Base-by-base conservation (phyloP, 208 protist genomes). In the Leishmania arabica region DNA sequence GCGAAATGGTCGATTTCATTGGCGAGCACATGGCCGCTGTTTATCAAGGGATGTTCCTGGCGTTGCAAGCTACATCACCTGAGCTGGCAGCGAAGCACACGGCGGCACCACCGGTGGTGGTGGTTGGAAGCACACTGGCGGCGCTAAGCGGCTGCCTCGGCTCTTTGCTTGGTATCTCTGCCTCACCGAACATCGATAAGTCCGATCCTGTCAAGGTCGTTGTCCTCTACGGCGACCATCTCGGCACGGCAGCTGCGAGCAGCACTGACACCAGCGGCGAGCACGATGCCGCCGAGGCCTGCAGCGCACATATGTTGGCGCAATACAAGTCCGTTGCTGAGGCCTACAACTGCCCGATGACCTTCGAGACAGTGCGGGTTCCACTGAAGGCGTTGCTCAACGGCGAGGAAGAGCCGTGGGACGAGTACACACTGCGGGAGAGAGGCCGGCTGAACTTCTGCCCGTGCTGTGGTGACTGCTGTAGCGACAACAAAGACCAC, bases 371-470 rank as follows among this genome's bases (percentile, higher is more conserved):
- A 47, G 64, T 91, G 65, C 27, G 53, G 60, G 93, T 90, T 17
- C 92, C 93, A 31, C 51, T 97, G 65, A 80, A 85, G 79, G 85
- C 80, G 40, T 74, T 97, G 71, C 49, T 94, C 27, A 88, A 95
- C 3, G 92, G 86, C n/a, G 91, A 68, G 0, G 92, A 95, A 66
- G 90, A 95, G 88, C 66, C 79, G 75, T 95, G 89, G 91, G 93
- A 97, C 78, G 75, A 72, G 62, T 91, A 89, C 64, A 95, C 91
- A 51, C 88, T 83, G 72, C 82, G 81, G 73, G 93, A 97, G 78
- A 87, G 89, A 42, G 68, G 79, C 27, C 83, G 92, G 19, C 87
- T 94, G 19, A 95, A 97, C 82, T 97, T 92, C 66, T 97, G 93
- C 76, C 93, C 93, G 1, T 97, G 93, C 75, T 97, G 93, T 62